Percentiles rank a stretch among this genome's conserved stretches.
Evolutionary conservation across 352 stramenopile species (phyloP).

Genomic region (Phytophthora crassamura): DNA sequence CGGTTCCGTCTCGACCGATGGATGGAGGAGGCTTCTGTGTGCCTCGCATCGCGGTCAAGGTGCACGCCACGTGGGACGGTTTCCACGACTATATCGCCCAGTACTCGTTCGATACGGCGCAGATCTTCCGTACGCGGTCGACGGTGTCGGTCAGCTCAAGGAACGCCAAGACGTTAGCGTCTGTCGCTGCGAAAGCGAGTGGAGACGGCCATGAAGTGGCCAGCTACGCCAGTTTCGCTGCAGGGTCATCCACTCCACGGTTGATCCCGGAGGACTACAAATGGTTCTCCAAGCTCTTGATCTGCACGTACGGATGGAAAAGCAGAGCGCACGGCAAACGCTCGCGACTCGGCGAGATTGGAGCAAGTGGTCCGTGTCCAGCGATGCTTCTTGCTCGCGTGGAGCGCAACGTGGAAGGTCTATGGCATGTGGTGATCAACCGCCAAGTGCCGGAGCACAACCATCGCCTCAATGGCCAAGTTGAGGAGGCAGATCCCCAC

Average conservation of each 20-base stretch:
- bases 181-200: slow-evolving; percentile 29
- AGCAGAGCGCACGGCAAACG: slow-evolving; percentile 61
- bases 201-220: slow-evolving; percentile 35
- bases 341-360: slow-evolving; percentile 13
- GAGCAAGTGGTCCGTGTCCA: slow-evolving; percentile 46
- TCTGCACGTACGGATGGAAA: slow-evolving; percentile 81
- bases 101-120: slow-evolving; percentile 64
- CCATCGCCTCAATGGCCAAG: slow-evolving; percentile 40
- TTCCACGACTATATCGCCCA: slow-evolving; percentile 65
- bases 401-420: slow-evolving; percentile 67
- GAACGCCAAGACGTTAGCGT: slow-evolving; percentile 57
- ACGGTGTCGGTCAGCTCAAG: slow-evolving; percentile 65
- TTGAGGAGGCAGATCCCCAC: slow-evolving; percentile 20
- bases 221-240: slow-evolving; percentile 44
- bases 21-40: slow-evolving; percentile 41
- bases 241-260: slow-evolving; percentile 28
- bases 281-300: slow-evolving; percentile 83
- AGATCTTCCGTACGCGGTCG: slow-evolving; percentile 80
- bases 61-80: slow-evolving; percentile 61
- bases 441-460: slow-evolving; percentile 74
- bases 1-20: slow-evolving; percentile 36
- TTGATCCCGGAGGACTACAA: slow-evolving; percentile 63
- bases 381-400: slow-evolving; percentile 74
- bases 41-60: slow-evolving; percentile 47
- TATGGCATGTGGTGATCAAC: slow-evolving; percentile 75